Percentiles rank a stretch among this genome's conserved stretches.
Conservation (phyloP, 768 basidiomycete genomes). For the Macrolepiota dolichaula region DNA sequence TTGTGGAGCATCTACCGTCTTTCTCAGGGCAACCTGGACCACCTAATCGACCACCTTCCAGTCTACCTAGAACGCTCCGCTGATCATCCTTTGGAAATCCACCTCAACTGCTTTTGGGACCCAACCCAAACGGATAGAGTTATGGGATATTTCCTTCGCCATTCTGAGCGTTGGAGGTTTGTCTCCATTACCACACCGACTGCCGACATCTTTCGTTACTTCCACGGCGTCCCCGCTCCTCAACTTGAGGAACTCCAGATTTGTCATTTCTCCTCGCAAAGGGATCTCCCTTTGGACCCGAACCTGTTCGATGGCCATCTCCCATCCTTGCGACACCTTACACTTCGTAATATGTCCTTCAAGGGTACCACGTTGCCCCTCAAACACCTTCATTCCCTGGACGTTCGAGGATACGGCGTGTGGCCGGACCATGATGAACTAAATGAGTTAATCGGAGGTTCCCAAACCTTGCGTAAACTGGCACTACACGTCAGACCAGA, state of each 20-base stretch:
- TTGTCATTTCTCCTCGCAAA: conserved; percentile 20
- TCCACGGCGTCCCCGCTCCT: conserved; percentile 19
- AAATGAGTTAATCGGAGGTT: conserved; percentile 21
- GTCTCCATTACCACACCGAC: conserved; percentile 23
- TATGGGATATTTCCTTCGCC: conserved; percentile 23
- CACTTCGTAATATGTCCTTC: conserved; percentile 26
- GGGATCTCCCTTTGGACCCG: conserved; percentile 17
- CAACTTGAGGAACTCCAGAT: conserved; percentile 22
- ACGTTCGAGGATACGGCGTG: conserved; percentile 26
- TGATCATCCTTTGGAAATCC: conserved; percentile 25
- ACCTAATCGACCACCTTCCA: conserved; percentile 20
- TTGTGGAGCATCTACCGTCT: conserved; percentile 29
- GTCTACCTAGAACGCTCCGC: conserved; percentile 24
- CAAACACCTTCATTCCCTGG: conserved; percentile 21
- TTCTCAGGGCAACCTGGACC: conserved; percentile 20
- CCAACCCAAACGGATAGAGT: conserved; percentile 16
- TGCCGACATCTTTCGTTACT: conserved; percentile 20
- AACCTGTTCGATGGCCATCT: conserved; percentile 17
- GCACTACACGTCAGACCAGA: conserved; percentile 26
- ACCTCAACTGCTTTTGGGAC: conserved; percentile 27
- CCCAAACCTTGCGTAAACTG: conserved; percentile 18
- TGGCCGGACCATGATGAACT: conserved; percentile 24
- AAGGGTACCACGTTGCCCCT: conserved; percentile 18
- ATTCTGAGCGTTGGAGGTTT: conserved; percentile 24
- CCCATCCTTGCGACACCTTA: conserved; percentile 22